Base-by-base conservation (phyloP, 2,329 filamentous ascomycete species). In the Alternaria conjuncta region DNA sequence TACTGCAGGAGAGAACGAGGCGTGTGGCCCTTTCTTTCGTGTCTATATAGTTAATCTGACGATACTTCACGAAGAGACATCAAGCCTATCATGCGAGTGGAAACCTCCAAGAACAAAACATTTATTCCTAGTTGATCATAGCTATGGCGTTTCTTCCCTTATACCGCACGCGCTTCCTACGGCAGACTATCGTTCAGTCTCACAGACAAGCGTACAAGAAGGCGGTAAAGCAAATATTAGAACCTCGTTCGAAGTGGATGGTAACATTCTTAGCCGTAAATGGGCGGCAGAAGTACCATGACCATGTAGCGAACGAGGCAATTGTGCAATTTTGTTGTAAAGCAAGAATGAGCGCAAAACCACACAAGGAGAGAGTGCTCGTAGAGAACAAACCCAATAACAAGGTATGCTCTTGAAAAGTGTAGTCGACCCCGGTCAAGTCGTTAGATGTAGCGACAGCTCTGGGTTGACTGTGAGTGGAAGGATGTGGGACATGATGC, bases 401-500 rank as follows among this genome's bases (percentile, higher is more conserved):
- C 2, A 56, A 21, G 41, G 43, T 11, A 23, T 55, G 21, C 41
- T 5, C 6, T 32, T 4, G 25, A 56, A 47, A 25, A 51, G 43
- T 36, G 12, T 41, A 21, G 50, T 45, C 21, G 50, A 50, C n/a
- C 56, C 44, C 21, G 28, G 44, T 44, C 32, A 41, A 44, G 45
- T 51, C 57, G 57, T 51, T 21, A 50, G 45, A 49, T n/a, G 56
- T 60, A 46, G 57, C 51, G 51, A 60, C 61, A 46, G 57, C 50
- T 59, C 23, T 32, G 25, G 46, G 11, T 46, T 49, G 55, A 54
- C 60, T 56, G 18, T 13, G 43, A 15, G 4, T 62, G 21, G 49
- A 59, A 50, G 36, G 45, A 46, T 44, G 46, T 23, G 53, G 53
- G 36, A 51, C 45, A 47, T 43, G 43, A 18, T 43, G 44, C 56